Evolutionary conservation across 257 asterid genomes (phyloP).

Genomic region (Ocimum tenuiflorum): DNA sequence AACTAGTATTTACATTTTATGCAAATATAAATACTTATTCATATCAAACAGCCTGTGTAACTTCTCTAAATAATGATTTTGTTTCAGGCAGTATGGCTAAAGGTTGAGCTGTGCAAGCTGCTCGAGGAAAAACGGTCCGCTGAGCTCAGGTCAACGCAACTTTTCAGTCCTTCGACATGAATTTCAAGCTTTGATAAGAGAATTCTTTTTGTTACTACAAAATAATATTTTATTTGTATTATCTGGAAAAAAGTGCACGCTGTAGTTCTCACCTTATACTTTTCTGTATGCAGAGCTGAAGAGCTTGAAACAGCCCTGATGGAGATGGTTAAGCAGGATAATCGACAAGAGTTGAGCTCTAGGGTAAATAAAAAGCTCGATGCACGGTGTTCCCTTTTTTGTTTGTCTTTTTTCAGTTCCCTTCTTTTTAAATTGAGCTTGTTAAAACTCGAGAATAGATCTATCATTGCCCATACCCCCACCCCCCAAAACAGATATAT

Average conservation of each 20-base stretch:
- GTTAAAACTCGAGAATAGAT: too few relatives aligned
- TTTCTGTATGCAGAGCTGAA: constrained; percentile 66
- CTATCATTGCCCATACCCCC: too few relatives aligned
- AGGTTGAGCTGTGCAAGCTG: constrained; percentile 83
- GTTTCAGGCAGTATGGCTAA: constrained; percentile 75
- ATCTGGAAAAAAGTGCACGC: background rate
- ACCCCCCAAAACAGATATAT: too few relatives aligned
- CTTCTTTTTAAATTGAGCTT: too few relatives aligned
- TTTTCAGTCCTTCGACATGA: background rate
- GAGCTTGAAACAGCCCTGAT: constrained; percentile 86
- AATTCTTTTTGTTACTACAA: background rate
- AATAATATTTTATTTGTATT: background rate
- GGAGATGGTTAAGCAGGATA: constrained; percentile 98
- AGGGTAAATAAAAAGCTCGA: constrained; percentile 37
- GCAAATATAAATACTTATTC: background rate
- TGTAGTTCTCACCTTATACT: background rate
- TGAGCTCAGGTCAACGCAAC: constrained; percentile 64
- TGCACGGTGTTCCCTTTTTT: background rate
- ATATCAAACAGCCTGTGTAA: background rate
- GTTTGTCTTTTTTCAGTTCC: too few relatives aligned
- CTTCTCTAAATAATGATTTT: constrained; percentile 10
- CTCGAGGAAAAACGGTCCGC: constrained; percentile 84
- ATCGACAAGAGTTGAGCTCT: constrained; percentile 79
- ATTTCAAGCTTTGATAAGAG: background rate
- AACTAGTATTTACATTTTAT: too few relatives aligned